Evolutionary conservation across 2,329 filamentous ascomycete genomes (phyloP).

Genomic region (Aspergillus unguis): DNA sequence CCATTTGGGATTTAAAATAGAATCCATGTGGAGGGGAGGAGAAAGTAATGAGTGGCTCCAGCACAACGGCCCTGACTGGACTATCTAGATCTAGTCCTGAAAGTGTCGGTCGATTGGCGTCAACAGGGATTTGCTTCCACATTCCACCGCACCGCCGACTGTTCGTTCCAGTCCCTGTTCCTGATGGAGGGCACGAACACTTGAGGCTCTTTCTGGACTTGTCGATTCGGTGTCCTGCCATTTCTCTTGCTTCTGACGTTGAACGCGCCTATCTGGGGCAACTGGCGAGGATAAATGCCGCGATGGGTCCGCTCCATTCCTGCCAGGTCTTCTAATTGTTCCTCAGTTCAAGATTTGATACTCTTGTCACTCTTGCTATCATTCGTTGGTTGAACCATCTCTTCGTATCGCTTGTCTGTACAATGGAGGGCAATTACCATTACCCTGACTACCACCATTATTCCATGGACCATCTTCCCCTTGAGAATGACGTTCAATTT

Average conservation of each 20-base stretch:
- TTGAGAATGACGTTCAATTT: constrained; percentile 8
- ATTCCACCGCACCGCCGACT: neutral
- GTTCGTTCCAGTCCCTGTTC: neutral
- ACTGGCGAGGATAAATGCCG: constrained; percentile 8
- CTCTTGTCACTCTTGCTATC: neutral
- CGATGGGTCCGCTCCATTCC: constrained; percentile 3
- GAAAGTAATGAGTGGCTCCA: constrained; percentile 1
- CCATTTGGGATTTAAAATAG: neutral
- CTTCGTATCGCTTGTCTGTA: constrained; percentile 1
- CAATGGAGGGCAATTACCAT: constrained; percentile 9
- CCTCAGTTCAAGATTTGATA: constrained; percentile 4
- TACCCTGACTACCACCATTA: constrained; percentile 2
- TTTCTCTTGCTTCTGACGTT: constrained; percentile 1
- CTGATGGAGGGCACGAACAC: constrained; percentile 2
- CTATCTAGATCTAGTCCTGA: neutral
- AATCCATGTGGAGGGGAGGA: neutral
- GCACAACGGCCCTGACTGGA: neutral
- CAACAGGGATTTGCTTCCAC: neutral
- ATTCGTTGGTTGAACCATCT: constrained; percentile 2
- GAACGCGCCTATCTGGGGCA: neutral
- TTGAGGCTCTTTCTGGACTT: constrained; percentile 11
- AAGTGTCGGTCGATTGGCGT: neutral
- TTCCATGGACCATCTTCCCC: neutral
- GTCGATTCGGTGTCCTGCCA: neutral
- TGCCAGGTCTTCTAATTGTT: neutral